A percentile compares a stretch with the other conserved stretches of the same genome.
These are phyloP conservation scores for Vitellaria paradoxa DNA, from an alignment of 179 eudicot species.

Conservation along the genomic window DNA sequence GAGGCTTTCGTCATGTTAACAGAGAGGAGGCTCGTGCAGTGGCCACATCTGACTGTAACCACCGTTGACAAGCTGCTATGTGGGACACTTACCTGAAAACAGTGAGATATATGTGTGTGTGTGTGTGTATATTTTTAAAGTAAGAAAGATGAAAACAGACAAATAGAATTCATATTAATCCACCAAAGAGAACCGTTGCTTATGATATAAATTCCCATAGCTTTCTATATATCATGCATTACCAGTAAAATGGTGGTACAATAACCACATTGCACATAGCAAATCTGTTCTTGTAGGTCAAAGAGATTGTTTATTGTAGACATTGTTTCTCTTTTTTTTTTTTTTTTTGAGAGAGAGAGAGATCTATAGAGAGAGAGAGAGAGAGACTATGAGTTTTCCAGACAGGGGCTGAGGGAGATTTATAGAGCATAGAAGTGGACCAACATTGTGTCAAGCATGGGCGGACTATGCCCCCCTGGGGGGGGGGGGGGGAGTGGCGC, in stretches of 20 bases:
- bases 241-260: constrained; percentile 18
- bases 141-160: neutral
- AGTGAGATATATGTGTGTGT: too few relatives aligned
- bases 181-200: neutral
- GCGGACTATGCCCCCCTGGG: too few relatives aligned
- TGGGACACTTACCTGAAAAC: constrained; percentile 69
- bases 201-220: too few relatives aligned
- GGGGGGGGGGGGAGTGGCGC: too few relatives aligned
- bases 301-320: constrained; percentile 46
- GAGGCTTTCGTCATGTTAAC: constrained; percentile 58
- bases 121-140: too few relatives aligned
- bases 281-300: constrained; percentile 72
- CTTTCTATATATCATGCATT: neutral
- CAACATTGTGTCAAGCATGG: too few relatives aligned
- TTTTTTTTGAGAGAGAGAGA: neutral
- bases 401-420: neutral
- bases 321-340: constrained; percentile 24
- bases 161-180: too few relatives aligned
- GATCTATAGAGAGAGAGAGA: neutral
- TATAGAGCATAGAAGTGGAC: neutral
- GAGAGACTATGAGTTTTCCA: neutral
- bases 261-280: constrained; percentile 58
- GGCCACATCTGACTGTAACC: constrained; percentile 77
- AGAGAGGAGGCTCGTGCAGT: constrained; percentile 63
- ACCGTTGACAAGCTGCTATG: constrained; percentile 59